Evolutionary conservation across 2,329 filamentous ascomycete species (phyloP).

Genomic region (Aspergillus sp.): DNA sequence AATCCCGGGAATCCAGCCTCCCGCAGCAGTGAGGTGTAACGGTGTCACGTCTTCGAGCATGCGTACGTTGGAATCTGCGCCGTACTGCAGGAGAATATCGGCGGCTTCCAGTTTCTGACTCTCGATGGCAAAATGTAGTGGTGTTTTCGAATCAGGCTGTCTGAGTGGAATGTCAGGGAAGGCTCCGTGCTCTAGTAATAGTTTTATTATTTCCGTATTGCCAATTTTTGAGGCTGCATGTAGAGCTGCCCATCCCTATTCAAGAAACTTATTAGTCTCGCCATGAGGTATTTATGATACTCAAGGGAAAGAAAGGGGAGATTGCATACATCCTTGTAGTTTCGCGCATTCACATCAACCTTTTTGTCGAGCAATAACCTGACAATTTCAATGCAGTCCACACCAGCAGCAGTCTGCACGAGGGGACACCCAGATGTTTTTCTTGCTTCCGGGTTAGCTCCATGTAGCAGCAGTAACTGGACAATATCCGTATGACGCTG

Average conservation of each 20-base stretch:
- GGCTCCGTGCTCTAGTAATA: not conserved
- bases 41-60: slow-evolving; percentile 4
- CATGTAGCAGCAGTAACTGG: slow-evolving; percentile 3
- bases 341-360: not conserved
- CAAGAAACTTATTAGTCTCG: no score
- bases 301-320: no score
- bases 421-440: not conserved
- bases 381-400: not conserved
- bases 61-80: slow-evolving; percentile 2
- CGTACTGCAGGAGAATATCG: not conserved
- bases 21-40: slow-evolving; percentile 5
- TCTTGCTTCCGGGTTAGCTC: slow-evolving; percentile 4
- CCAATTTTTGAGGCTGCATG: not conserved
- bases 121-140: not conserved
- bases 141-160: not conserved
- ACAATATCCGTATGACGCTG: slow-evolving; percentile 1
- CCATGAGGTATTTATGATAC: no score
- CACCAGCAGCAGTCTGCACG: slow-evolving; percentile 1
- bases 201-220: not conserved
- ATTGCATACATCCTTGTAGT: not conserved
- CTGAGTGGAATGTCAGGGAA: not conserved
- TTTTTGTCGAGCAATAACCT: not conserved
- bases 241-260: not conserved
- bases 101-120: not conserved
- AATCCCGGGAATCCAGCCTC: slow-evolving; percentile 2